Percentiles rank a stretch among this genome's conserved stretches.
Evolutionary conservation across 2,329 filamentous ascomycete genomes (phyloP).

Genomic region (Beauveria medogensis): DNA sequence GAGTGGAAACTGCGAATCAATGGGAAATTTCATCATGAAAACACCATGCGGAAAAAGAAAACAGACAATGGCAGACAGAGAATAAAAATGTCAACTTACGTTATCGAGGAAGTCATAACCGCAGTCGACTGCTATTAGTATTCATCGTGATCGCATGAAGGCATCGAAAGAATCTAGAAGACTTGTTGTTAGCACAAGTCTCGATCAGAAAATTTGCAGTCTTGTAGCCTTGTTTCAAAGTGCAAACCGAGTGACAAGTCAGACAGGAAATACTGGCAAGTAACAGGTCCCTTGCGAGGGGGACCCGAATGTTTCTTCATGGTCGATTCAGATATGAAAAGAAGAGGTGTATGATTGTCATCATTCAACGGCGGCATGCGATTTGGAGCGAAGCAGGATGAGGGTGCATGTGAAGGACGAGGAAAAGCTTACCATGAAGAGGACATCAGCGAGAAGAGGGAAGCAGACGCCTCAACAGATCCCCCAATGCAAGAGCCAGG

Average conservation of each 20-base stretch:
- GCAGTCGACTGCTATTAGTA: neutral
- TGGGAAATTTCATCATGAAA: conserved; percentile 64
- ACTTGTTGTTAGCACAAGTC: neutral
- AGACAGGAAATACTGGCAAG: conserved; percentile 87
- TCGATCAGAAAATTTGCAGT: conserved; percentile 3
- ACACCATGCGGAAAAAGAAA: conserved; percentile 11
- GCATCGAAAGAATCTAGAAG: neutral
- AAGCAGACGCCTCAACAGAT: neutral
- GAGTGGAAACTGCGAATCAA: conserved; percentile 87
- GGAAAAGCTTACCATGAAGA: neutral
- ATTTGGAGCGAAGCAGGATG: neutral
- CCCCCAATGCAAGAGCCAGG: neutral
- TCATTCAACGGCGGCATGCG: conserved; percentile 40
- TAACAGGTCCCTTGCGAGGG: conserved; percentile 61
- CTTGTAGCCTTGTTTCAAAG: conserved; percentile 7
- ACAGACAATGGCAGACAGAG: conserved; percentile 7
- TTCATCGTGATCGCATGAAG: neutral
- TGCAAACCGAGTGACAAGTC: conserved; percentile 31
- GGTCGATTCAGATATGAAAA: conserved; percentile 85
- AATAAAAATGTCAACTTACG: conserved; percentile 11
- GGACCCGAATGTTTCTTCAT: conserved; percentile 66
- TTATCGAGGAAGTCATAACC: neutral
- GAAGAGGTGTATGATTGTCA: conserved; percentile 69
- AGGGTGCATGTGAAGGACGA: neutral
- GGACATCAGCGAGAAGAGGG: no score